Conservation (phyloP, 345 rosid species). For the Citropsis articulata region DNA sequence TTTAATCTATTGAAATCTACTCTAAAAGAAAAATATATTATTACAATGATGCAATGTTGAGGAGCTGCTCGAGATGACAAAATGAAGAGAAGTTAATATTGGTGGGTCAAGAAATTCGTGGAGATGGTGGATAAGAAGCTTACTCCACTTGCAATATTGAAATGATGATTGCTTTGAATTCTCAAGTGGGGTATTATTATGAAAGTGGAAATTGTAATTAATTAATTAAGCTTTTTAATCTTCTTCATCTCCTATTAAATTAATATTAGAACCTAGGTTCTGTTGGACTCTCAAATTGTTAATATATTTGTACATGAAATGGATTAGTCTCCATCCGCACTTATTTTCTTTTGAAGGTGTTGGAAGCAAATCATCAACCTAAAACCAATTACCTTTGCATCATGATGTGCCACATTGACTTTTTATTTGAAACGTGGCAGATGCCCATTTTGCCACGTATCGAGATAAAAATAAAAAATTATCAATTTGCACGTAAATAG, state of each 20-base stretch:
- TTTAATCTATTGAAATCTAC: too few relatives aligned
- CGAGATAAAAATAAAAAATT: neutral
- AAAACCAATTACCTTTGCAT: neutral
- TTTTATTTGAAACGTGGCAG: neutral
- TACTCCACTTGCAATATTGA: slow-evolving; percentile 39
- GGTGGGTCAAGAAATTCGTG: slow-evolving; percentile 26
- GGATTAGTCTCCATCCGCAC: neutral
- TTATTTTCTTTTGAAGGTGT: neutral
- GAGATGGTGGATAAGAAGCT: slow-evolving; percentile 32
- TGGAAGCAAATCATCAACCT: slow-evolving; percentile 15
- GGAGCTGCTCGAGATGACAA: slow-evolving; percentile 15
- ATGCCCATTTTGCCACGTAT: neutral
- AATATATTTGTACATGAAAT: neutral
- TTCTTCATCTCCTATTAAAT: neutral
- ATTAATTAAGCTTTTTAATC: neutral
- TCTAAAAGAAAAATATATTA: neutral
- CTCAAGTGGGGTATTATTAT: slow-evolving; percentile 21
- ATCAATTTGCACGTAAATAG: neutral
- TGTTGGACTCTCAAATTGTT: neutral
- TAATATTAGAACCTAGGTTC: slow-evolving; percentile 3
- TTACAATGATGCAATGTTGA: neutral
- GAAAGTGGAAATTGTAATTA: slow-evolving; percentile 19
- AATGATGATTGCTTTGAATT: slow-evolving; percentile 43
- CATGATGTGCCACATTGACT: neutral
- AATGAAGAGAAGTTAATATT: neutral